Evolutionary conservation across 1,284 basidiomycete species (phyloP).

Genomic region (Boletus smithii): DNA sequence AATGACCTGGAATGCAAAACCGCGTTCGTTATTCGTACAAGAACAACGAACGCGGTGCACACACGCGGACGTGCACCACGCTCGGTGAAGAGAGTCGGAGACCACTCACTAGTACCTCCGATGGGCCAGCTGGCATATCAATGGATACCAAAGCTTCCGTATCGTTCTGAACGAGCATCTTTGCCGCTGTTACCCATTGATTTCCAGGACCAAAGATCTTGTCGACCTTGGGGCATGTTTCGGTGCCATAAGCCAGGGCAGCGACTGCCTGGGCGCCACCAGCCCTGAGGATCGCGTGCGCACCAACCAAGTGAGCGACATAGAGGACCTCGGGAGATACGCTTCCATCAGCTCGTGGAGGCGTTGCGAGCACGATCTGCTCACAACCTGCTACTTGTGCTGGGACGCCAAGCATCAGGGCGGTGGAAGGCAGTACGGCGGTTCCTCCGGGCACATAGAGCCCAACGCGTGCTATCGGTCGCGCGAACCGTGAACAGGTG

Average conservation of each 20-base stretch:
- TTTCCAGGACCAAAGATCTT: constrained; percentile 99
- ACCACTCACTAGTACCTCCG: constrained; percentile 84
- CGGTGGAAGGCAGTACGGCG: constrained; percentile 93
- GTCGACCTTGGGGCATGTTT: constrained; percentile 97
- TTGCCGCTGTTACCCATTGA: constrained; percentile 99
- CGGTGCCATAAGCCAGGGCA: constrained; percentile 94
- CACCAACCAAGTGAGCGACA: constrained; percentile 85
- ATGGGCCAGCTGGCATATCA: constrained; percentile 99
- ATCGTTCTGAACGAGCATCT: constrained; percentile 99
- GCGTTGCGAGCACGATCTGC: constrained; percentile 92
- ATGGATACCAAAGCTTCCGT: constrained; percentile 96
- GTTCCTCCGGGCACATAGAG: constrained; percentile 98
- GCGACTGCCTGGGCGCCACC: constrained; percentile 98
- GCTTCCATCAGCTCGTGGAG: constrained; percentile 86
- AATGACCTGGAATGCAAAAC: constrained; percentile 64
- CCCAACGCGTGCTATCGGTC: constrained; percentile 92
- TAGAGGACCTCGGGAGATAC: constrained; percentile 96
- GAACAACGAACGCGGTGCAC: constrained; percentile 39
- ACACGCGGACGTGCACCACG: constrained; percentile 13
- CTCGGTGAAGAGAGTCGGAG: neutral
- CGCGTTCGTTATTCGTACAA: constrained; percentile 38
- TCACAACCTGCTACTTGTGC: constrained; percentile 97
- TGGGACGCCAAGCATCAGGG: constrained; percentile 96
- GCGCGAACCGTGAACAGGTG: constrained; percentile 89
- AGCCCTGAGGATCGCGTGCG: constrained; percentile 85